Conservation (phyloP, 768 basidiomycete species). For the Boletus subparvulus region DNA sequence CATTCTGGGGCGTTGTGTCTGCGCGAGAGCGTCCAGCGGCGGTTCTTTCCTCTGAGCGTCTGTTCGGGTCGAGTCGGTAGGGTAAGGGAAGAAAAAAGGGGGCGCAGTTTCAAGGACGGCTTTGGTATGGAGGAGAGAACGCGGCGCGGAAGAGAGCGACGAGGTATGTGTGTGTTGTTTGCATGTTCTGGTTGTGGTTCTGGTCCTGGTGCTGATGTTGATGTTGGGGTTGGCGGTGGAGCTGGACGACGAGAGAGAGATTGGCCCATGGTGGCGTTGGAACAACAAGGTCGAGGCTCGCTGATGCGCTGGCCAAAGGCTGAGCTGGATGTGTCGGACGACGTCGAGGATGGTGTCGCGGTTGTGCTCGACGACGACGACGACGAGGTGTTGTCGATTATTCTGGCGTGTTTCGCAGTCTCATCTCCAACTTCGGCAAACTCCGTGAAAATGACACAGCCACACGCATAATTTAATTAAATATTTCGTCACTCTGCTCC, state of each 20-base stretch:
- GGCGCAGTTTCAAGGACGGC: conserved; percentile 20
- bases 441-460: conserved; percentile 19
- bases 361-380: conserved; percentile 15
- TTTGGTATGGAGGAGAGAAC: conserved; percentile 34
- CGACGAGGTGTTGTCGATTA: conserved; percentile 21
- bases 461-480: conserved; percentile 11
- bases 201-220: conserved; percentile 8
- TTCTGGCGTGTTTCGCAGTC: conserved; percentile 27
- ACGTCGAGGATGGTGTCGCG: conserved; percentile 8
- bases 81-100: conserved; percentile 12
- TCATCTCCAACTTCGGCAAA: conserved; percentile 25
- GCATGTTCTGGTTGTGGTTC: conserved; percentile 9
- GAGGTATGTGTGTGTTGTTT: not conserved
- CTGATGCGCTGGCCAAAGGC: not conserved
- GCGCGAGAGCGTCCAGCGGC: conserved; percentile 25
- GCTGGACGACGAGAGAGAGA: conserved; percentile 28
- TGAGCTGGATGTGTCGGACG: not conserved
- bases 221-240: conserved; percentile 7
- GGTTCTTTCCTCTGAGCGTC: conserved; percentile 30
- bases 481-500: not conserved
- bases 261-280: conserved; percentile 29
- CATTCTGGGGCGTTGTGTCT: conserved; percentile 15
- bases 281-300: not conserved
- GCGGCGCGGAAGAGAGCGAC: conserved; percentile 34
- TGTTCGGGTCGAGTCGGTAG: conserved; percentile 25